phyloP scores from a whole-genome alignment of 2,329 filamentous ascomycete species.

The Trichoderma koningii region DNA sequence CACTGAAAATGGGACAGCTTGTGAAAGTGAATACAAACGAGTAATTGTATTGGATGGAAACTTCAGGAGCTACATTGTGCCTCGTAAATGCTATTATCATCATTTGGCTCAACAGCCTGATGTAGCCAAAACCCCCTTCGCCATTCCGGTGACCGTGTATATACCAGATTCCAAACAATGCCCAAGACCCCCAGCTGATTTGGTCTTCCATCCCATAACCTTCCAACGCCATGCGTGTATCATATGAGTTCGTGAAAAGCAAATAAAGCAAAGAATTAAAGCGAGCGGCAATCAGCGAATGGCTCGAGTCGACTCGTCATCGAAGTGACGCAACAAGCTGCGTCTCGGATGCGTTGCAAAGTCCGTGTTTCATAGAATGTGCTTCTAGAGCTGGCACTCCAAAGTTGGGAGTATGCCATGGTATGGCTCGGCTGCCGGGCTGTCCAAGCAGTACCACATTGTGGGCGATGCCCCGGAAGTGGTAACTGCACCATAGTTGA shows the following conservation, averaged over 20 bases:
- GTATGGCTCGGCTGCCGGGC: not conserved
- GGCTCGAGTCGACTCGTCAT: constrained; percentile 10
- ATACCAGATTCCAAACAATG: not conserved
- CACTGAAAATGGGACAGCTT: not conserved
- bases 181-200: not conserved
- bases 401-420: not conserved
- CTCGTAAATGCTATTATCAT: constrained; percentile 6
- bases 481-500: too few species aligned
- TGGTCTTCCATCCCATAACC: constrained; percentile 1
- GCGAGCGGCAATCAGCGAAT: constrained; percentile 4
- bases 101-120: constrained; percentile 5
- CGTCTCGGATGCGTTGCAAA: constrained; percentile 11
- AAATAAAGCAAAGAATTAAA: not conserved
- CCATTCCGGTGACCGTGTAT: not conserved
- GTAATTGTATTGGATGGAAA: not conserved
- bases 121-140: not conserved
- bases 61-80: not conserved
- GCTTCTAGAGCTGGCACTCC: constrained; percentile 4
- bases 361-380: not conserved
- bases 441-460: not conserved
- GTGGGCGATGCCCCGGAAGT: not conserved
- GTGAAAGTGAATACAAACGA: not conserved
- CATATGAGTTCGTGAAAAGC: constrained; percentile 15
- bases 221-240: constrained; percentile 27
- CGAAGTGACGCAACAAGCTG: not conserved